phyloP scores from a whole-genome alignment of 2,329 filamentous ascomycete species.

The Trichoderma sp. region DNA sequence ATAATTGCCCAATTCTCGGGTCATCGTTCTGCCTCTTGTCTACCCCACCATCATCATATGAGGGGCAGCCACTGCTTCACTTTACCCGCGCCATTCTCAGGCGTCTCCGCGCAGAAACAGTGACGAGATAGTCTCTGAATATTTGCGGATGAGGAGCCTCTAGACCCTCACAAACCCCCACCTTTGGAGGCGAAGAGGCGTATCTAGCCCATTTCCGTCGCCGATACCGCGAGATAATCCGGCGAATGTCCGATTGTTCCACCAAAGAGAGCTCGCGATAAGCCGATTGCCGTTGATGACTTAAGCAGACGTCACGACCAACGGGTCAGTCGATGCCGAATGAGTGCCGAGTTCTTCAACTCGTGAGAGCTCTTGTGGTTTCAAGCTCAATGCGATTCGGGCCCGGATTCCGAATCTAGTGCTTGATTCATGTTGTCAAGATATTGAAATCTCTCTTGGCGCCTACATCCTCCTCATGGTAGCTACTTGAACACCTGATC shows the following conservation, averaged over 20 bases:
- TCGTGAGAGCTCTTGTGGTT: not conserved
- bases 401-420: not conserved
- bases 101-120: not conserved
- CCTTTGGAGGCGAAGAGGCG: not conserved
- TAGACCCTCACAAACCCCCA: constrained; percentile 8
- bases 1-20: not conserved
- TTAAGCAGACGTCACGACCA: not conserved
- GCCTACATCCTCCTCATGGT: not conserved
- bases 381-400: not conserved
- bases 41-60: constrained; percentile 15
- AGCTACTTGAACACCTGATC: not conserved
- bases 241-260: constrained; percentile 15
- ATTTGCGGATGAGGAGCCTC: not conserved
- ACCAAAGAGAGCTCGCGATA: constrained; percentile 21
- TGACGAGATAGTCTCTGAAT: not conserved
- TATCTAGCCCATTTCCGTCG: not conserved
- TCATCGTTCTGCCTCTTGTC: not conserved
- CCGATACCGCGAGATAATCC: not conserved
- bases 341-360: not conserved
- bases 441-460: not conserved
- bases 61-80: constrained; percentile 9
- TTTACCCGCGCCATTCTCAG: constrained; percentile 15
- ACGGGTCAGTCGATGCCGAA: not conserved
- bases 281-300: not conserved
- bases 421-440: not conserved